Base-by-base conservation (phyloP, 768 basidiomycete species). In the Auriscalpium orientale region DNA sequence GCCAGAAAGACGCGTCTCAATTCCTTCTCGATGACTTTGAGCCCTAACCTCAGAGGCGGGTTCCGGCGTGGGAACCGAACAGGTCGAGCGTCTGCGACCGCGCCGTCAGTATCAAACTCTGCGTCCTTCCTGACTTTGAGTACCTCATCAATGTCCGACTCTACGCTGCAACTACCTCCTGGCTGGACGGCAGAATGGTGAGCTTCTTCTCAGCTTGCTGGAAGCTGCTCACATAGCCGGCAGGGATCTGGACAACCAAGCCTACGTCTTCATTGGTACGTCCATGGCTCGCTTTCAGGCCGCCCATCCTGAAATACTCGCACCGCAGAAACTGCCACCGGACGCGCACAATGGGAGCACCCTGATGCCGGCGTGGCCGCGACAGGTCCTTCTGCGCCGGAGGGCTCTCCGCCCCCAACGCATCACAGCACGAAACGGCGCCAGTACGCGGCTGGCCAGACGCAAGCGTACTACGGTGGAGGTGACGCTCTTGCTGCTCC, bases 171-270 rank as follows among this genome's bases (percentile, higher is more conserved):
- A 69, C 72, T 97, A 38, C 95, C 95, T 57, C 87, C 87, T 60
- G 95, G 94, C 44, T 97, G 95, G 95, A 77, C 80, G 60, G 89
- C 91, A 67, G 87, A 95, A 79, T 97, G 95, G 95, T 91, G 68
- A 62, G 76, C 70, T 49, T 51, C 20, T 48, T 20, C 20, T 48
- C 46, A 52, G 15, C 34, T 52, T 46, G 60, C 55, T 49, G 54
- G 49, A 38, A 51, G 57, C 61, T 53, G 28, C 28, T 28, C 28
- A 28, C 68, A 57, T 65, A 59, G 54, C 45, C 21, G 51, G 45
- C 67, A 94, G 92, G 93, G 90, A 95, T 70, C 74, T 76, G 52
- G 77, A 77, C 58, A 78, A 88, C 70, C 87, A 91, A 70, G 82
- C 85, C 65, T 90, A 89, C 74, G 78, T 93, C 67, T 97, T 91